Base-by-base conservation (phyloP, 2,329 filamentous ascomycete species). In the Sclerotinia minor region DNA sequence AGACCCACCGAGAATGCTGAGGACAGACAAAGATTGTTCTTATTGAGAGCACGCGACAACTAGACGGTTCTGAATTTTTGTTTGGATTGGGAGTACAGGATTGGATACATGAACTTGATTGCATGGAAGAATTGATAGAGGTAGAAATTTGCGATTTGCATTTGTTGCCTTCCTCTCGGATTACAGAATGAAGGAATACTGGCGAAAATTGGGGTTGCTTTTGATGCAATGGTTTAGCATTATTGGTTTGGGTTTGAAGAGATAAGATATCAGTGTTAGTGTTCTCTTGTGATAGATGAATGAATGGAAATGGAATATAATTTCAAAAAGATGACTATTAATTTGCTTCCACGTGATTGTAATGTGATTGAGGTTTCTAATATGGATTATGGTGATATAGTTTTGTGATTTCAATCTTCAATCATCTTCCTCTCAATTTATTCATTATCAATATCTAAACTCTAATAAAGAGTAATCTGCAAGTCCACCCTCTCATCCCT, bases 11-110 rank as follows among this genome's bases (percentile, higher is more conserved):
- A 63, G 13, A 45, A 35, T 35, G 65, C 65, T 8, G 65, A 67
- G 32, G 65, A 67, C 5, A 63, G 65, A 54, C 65, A 67, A 32
- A 38, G 65, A 26, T 29, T 67, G 11, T 67, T 67, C 17, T 53
- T 67, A 21, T 63, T 67, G 57, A 53, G 65, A 38, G 65, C 65
- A 41, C 29, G 65, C 19, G 57, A 67, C 7, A 67, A 63, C 24
- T 67, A 67, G 55, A 63, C 21, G 29, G n/a, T 45, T 11, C 24
- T 24, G 13, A 15, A 24, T 38, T 58, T 41, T 58, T 41, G 17
- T 41, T 58, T 41, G 17, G 24, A 21, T 17, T 8, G 32, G 35
- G 47, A 49, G 47, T n/a, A 49, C 21, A 24, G 58, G 41, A 59
- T 29, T 15, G n/a, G 54, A 57, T 57, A 9, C 35, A 8, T n/a